A percentile compares a stretch with the other conserved stretches of the same genome.
phyloP scores from a whole-genome alignment of 1,284 basidiomycete genomes.

The Trichosporon sp. region DNA sequence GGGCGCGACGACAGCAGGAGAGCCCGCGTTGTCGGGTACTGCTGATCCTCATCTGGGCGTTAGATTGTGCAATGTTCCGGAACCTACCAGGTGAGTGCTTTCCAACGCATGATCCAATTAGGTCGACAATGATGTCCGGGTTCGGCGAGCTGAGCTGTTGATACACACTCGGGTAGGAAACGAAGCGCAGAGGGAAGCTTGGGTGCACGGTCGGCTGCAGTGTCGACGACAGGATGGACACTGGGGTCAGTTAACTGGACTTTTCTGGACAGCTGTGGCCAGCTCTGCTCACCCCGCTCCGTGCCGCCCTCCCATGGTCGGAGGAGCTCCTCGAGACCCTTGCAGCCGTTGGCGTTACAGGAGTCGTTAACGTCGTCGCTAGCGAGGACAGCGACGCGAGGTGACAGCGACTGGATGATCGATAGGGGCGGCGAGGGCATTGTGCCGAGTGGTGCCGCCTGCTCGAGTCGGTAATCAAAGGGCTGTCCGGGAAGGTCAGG shows the following conservation, averaged over 20 bases:
- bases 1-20: slow-evolving; percentile 53
- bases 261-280: neutral
- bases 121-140: slow-evolving; percentile 54
- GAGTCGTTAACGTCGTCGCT: slow-evolving; percentile 53
- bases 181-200: slow-evolving; percentile 54
- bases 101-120: slow-evolving; percentile 42
- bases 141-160: slow-evolving; percentile 41
- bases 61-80: neutral
- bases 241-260: slow-evolving; percentile 34
- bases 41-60: slow-evolving; percentile 49
- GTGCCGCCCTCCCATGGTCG: slow-evolving; percentile 55
- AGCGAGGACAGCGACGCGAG: slow-evolving; percentile 54
- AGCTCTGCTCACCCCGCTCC: slow-evolving; percentile 49
- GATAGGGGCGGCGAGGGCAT: slow-evolving; percentile 55
- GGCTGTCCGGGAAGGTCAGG: neutral
- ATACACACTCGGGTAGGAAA: slow-evolving; percentile 50
- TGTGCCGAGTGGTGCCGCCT: slow-evolving; percentile 25
- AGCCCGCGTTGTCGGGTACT: slow-evolving; percentile 53
- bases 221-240: slow-evolving; percentile 53
- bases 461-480: neutral
- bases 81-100: slow-evolving; percentile 27
- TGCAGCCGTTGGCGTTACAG: slow-evolving; percentile 54
- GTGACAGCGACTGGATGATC: slow-evolving; percentile 54
- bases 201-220: slow-evolving; percentile 55
- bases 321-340: slow-evolving; percentile 54